Evolutionary conservation across 805 yeast genomes (phyloP), one percentile per base, ranked within the genome.

Genomic region (Teunomyces tritomae): DNA sequence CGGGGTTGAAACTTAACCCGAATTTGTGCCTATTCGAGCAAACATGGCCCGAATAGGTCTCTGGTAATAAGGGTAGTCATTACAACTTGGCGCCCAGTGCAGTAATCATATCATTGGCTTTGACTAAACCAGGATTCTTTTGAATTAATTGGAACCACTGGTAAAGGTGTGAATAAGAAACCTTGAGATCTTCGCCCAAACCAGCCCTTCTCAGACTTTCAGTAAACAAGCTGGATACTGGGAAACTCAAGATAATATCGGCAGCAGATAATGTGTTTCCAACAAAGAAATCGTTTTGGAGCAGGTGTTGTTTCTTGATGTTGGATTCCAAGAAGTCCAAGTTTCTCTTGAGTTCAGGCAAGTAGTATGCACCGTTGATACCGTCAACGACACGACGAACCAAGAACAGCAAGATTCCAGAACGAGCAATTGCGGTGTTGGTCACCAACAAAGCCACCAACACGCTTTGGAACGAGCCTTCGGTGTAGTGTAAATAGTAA

Each of bases 241-340:
- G 75, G 54, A 67, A 71, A 36, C 64, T 63, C 41, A 70, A 56
- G 6, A 70, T 65, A 20, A 71, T 55, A 49, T 71, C 77, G 1
- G 76, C 77, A 1, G 62, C 74, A 2, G 71, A 61, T 48, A 71
- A 58, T 45, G 58, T 62, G 46, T 65, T 54, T 3, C 74, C 75
- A 8, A 70, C 74, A 47, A 71, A 68, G 30, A 27, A 42, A 5
- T 44, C 30, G 24, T 53, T 48, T 5, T 57, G 52, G 4, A 54
- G 51, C 14, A 51, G 51, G 30, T 57, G 58, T 34, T 66, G 59
- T 29, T 56, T 50, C 45, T 59, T 60, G 43, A 70, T 54, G 30
- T 57, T 61, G 16, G 37, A 35, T 27, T 71, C 73, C 54, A 70
- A 61, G 47, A 58, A 67, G 30, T 55, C 43, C 45, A 68, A 58